Evolutionary conservation across 1,284 basidiomycete species (phyloP).

Genomic region (Violaceomyces palustris): DNA sequence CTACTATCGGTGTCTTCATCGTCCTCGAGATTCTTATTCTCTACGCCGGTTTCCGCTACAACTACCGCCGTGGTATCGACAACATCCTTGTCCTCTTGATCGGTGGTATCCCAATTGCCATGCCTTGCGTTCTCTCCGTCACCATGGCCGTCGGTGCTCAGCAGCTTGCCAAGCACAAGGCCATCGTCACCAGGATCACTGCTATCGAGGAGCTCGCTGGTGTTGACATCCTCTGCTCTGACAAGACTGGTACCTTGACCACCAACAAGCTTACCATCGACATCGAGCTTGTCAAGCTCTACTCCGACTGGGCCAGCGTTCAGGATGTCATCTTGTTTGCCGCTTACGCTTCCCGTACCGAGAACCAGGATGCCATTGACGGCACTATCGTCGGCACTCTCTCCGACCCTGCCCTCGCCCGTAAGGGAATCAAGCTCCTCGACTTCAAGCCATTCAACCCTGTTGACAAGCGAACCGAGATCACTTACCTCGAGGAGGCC

Average conservation of each 20-base stretch:
- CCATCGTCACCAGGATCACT: constrained; percentile 93
- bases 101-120: constrained; percentile 92
- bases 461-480: constrained; percentile 97
- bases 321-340: constrained; percentile 89
- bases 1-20: constrained; percentile 88
- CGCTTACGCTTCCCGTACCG: constrained; percentile 91
- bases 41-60: constrained; percentile 65
- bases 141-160: constrained; percentile 93
- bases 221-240: constrained; percentile 91
- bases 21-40: constrained; percentile 89
- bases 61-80: constrained; percentile 80
- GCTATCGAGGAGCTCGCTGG: constrained; percentile 90
- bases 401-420: constrained; percentile 64
- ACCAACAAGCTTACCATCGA: constrained; percentile 97
- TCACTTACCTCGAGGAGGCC: constrained; percentile 90
- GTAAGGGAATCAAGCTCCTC: constrained; percentile 85
- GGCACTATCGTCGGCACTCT: constrained; percentile 76
- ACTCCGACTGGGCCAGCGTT: constrained; percentile 72
- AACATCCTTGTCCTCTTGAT: constrained; percentile 97
- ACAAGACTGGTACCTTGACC: constrained; percentile 95
- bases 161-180: constrained; percentile 87
- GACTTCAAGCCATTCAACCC: constrained; percentile 99
- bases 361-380: constrained; percentile 98
- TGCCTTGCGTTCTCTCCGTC: constrained; percentile 95
- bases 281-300: constrained; percentile 82